Percentiles rank a stretch among this genome's conserved stretches.
phyloP scores from a whole-genome alignment of 1,139 yeast genomes.

The Diutina mesorugosa region DNA sequence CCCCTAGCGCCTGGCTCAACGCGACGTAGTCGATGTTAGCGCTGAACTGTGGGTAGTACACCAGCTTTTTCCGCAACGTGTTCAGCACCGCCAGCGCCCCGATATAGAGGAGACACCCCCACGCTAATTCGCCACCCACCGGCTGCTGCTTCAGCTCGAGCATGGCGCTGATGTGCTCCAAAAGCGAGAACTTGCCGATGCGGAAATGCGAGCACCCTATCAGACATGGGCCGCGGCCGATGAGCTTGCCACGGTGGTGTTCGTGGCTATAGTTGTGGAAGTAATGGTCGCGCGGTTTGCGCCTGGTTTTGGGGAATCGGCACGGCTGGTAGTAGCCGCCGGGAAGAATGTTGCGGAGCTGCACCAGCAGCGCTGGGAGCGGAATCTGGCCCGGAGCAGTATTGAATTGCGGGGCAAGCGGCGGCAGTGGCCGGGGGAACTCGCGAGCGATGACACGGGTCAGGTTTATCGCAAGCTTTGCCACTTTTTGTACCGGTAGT shows the following conservation, averaged over 20 bases:
- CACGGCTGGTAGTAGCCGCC: slow-evolving; percentile 1
- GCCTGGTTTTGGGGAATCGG: not conserved
- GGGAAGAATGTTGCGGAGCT: not conserved
- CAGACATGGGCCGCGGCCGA: not conserved
- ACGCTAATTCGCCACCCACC: not conserved
- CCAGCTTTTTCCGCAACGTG: not conserved
- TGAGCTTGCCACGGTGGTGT: not conserved
- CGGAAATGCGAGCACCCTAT: not conserved
- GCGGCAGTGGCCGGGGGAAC: not conserved
- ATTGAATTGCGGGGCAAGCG: not conserved
- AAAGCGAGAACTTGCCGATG: not conserved
- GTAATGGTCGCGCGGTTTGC: not conserved
- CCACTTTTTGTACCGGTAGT: not conserved
- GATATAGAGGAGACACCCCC: not conserved
- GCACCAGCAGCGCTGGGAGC: not conserved
- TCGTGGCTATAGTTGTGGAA: no score
- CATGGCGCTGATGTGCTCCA: not conserved
- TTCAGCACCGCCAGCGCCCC: not conserved
- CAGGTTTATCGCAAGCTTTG: not conserved
- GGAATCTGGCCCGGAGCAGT: not conserved
- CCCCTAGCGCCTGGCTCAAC: not conserved
- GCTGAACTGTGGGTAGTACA: not conserved
- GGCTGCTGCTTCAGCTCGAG: not conserved
- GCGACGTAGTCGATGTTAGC: not conserved
- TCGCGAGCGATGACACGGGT: not conserved